These are phyloP conservation scores for Vachellia pachyceras DNA, from an alignment of 306 rosid species.

Conservation along the genomic window DNA sequence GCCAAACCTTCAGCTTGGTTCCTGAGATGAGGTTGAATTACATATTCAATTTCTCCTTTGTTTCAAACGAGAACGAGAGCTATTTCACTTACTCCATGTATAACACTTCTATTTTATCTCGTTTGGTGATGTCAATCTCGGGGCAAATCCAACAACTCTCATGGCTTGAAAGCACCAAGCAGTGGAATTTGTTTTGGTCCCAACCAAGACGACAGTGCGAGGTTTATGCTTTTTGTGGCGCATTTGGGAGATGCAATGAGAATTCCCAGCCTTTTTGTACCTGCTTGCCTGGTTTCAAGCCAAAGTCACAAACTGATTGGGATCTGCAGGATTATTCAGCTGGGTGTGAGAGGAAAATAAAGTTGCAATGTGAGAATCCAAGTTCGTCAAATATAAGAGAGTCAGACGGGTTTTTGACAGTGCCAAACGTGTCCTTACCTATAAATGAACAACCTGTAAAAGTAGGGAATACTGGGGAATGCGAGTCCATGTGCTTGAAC, in stretches of 20 bases:
- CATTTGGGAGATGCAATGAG: conserved; percentile 48
- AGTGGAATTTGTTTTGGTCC: conserved; percentile 53
- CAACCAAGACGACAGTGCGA: conserved; percentile 47
- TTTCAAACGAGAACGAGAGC: conserved; percentile 36
- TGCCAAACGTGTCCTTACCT: conserved; percentile 49
- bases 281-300: conserved; percentile 53
- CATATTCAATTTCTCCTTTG: conserved; percentile 44
- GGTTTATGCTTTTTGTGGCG: conserved; percentile 60
- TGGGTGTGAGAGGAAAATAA: conserved; percentile 50
- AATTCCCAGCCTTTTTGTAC: conserved; percentile 35
- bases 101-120: neutral
- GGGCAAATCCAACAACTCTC: conserved; percentile 44
- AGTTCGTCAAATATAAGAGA: conserved; percentile 22
- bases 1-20: conserved; percentile 40
- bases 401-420: conserved; percentile 47
- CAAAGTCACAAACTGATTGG: conserved; percentile 49
- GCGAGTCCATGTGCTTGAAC: conserved; percentile 53
- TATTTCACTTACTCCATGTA: conserved; percentile 48
- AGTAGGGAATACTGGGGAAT: conserved; percentile 45
- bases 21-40: conserved; percentile 51
- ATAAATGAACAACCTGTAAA: conserved; percentile 14
- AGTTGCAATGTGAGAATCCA: conserved; percentile 43
- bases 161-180: neutral
- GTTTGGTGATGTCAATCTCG: conserved; percentile 38
- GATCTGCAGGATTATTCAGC: conserved; percentile 40